These are phyloP conservation scores for Backusella parvicylindrica DNA, from an alignment of 192 early-diverging fungal species.

Conservation along the genomic window DNA sequence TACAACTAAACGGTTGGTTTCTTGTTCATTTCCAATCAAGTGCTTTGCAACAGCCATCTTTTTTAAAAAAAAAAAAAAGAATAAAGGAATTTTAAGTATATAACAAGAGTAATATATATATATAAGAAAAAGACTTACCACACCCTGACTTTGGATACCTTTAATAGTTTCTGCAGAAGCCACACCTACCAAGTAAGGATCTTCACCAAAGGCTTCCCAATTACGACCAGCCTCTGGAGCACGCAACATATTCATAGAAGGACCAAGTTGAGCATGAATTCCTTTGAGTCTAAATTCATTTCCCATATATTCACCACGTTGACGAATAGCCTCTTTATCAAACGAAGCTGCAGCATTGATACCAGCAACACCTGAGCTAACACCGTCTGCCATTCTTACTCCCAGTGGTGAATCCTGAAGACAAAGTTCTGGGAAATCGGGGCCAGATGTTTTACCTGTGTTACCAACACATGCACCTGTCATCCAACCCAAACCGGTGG, in stretches of 20 bases:
- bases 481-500: slow-evolving; percentile 42
- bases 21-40: slow-evolving; percentile 33
- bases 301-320: slow-evolving; percentile 48
- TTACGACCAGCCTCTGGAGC: slow-evolving; percentile 25
- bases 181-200: slow-evolving; percentile 28
- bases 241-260: slow-evolving; percentile 30
- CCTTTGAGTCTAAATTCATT: slow-evolving; percentile 56
- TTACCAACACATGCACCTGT: slow-evolving; percentile 47
- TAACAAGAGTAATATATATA: background rate
- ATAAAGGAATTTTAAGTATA: background rate
- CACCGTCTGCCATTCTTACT: slow-evolving; percentile 40
- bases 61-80: background rate
- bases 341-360: slow-evolving; percentile 63
- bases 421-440: slow-evolving; percentile 48
- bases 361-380: slow-evolving; percentile 44
- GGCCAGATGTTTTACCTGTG: slow-evolving; percentile 22
- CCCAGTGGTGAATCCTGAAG: slow-evolving; percentile 52
- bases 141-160: slow-evolving; percentile 24
- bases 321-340: slow-evolving; percentile 48
- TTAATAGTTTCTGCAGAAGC: slow-evolving; percentile 23
- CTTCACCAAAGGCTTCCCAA: slow-evolving; percentile 34
- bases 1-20: slow-evolving; percentile 17
- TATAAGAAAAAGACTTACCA: slow-evolving; percentile 7
- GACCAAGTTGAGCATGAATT: slow-evolving; percentile 53
- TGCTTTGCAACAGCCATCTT: slow-evolving; percentile 34